phyloP scores from a whole-genome alignment of 2,329 filamentous ascomycete species.

The Fragosphaeria purpurea region DNA sequence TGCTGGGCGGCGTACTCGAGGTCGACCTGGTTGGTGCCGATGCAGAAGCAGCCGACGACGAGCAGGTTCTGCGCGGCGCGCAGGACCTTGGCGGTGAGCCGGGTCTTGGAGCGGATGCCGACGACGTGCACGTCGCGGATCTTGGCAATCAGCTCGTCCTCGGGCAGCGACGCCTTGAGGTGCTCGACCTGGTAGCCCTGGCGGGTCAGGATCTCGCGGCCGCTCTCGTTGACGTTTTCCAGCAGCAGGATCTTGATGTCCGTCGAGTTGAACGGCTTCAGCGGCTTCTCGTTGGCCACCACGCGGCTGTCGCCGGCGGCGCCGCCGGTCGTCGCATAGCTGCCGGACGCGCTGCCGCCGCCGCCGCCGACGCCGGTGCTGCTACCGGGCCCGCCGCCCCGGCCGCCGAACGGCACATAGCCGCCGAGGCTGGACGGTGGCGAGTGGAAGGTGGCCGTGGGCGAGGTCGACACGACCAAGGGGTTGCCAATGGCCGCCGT shows the following conservation, averaged over 20 bases:
- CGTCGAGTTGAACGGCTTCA: constrained; percentile 92
- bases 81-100: constrained; percentile 76
- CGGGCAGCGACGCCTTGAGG: constrained; percentile 77
- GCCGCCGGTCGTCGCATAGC: constrained; percentile 18
- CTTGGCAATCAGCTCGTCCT: constrained; percentile 93
- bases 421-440: constrained; percentile 51
- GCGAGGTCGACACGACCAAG: constrained; percentile 64
- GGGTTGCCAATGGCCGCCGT: constrained; percentile 21
- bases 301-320: constrained; percentile 22
- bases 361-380: constrained; percentile 20
- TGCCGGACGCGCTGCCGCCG: constrained; percentile 25
- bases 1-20: constrained; percentile 71
- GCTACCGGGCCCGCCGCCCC: constrained; percentile 11
- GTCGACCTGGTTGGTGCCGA: constrained; percentile 93
- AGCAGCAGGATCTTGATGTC: constrained; percentile 94
- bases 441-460: constrained; percentile 64
- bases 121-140: constrained; percentile 95
- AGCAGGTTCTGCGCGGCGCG: constrained; percentile 87
- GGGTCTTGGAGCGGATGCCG: constrained; percentile 96
- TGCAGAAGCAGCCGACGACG: constrained; percentile 97
- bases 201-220: constrained; percentile 65
- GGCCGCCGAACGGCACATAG: constrained; percentile 11
- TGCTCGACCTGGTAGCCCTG: constrained; percentile 97
- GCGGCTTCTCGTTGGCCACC: constrained; percentile 51
- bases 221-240: constrained; percentile 92